A percentile compares a stretch with the other conserved stretches of the same genome.
These are phyloP conservation scores for Ambrosia hybrid DNA, from an alignment of 140 eudicot genomes.

Conservation along the genomic window DNA sequence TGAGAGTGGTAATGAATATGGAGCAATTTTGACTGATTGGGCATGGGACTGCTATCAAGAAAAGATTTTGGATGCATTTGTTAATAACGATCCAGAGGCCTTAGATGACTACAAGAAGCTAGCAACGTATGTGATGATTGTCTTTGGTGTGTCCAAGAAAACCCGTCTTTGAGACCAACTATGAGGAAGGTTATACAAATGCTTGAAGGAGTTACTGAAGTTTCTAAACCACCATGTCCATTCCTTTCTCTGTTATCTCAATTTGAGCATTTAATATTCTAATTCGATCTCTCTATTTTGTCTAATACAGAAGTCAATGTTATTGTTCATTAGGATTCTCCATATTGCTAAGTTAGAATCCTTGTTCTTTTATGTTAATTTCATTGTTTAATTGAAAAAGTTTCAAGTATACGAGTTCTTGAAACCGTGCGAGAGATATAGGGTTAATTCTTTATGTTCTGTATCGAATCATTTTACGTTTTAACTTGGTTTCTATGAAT, in stretches of 20 bases:
- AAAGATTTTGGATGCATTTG: constrained; percentile 28
- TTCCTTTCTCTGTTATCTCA: constrained; percentile 2
- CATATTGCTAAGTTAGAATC: too few relatives aligned
- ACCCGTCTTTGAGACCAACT: constrained; percentile 20
- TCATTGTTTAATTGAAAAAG: too few relatives aligned
- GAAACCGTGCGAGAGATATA: too few relatives aligned
- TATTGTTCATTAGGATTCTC: too few relatives aligned
- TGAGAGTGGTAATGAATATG: constrained; percentile 1
- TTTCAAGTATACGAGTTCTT: too few relatives aligned
- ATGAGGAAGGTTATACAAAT: constrained; percentile 22
- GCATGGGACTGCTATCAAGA: constrained; percentile 33
- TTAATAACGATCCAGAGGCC: constrained; percentile 39
- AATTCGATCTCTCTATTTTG: too few relatives aligned
- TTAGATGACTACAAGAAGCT: constrained; percentile 25
- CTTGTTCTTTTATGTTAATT: too few relatives aligned
- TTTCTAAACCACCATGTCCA: constrained; percentile 35
- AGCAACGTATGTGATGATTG: constrained; percentile 34
- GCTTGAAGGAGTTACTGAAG: constrained; percentile 31
- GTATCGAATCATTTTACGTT: too few relatives aligned
- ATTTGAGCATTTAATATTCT: not conserved
- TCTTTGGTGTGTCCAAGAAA: constrained; percentile 36
- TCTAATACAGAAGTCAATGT: too few relatives aligned
- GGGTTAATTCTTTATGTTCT: too few relatives aligned
- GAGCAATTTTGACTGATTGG: constrained; percentile 29
- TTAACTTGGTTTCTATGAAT: too few relatives aligned